Conservation (phyloP, 495 filamentous ascomycete genomes). For the Cercophora samala region DNA sequence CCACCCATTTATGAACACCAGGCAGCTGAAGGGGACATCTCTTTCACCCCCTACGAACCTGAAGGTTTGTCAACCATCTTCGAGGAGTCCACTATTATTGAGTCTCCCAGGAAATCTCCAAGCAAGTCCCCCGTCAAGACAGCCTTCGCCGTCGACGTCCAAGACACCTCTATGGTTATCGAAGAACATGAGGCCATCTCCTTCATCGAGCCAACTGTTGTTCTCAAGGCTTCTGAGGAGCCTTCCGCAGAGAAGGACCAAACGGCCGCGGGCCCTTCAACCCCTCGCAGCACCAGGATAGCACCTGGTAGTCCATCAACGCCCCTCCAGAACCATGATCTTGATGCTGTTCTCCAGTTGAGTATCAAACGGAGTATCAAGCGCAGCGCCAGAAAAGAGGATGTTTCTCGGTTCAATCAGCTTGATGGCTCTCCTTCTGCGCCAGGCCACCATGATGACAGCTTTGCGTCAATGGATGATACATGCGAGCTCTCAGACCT, state of each 20-base stretch:
- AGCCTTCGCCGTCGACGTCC: neutral
- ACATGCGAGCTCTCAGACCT: neutral
- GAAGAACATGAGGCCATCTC: neutral
- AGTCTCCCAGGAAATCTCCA: constrained; percentile 1
- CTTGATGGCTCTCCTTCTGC: neutral
- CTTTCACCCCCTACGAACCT: constrained; percentile 21
- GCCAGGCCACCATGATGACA: neutral
- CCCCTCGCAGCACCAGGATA: neutral
- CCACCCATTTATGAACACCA: neutral
- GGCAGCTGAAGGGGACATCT: neutral
- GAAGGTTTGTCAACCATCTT: constrained; percentile 34
- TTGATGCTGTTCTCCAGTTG: constrained; percentile 4
- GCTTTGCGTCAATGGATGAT: neutral
- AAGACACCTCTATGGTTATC: neutral
- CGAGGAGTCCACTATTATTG: constrained; percentile 23
- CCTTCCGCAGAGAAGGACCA: neutral
- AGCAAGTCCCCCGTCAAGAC: neutral
- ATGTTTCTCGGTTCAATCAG: neutral
- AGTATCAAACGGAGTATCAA: neutral
- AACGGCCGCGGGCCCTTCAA: neutral
- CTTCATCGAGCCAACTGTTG: neutral
- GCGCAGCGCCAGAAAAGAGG: constrained; percentile 4
- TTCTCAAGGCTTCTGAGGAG: neutral
- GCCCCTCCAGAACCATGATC: constrained; percentile 1
- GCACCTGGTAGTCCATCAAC: neutral